Evolutionary conservation across 345 rosid genomes (phyloP), one percentile per base, ranked within the genome.

Genomic region (Fremontodendron californicum): DNA sequence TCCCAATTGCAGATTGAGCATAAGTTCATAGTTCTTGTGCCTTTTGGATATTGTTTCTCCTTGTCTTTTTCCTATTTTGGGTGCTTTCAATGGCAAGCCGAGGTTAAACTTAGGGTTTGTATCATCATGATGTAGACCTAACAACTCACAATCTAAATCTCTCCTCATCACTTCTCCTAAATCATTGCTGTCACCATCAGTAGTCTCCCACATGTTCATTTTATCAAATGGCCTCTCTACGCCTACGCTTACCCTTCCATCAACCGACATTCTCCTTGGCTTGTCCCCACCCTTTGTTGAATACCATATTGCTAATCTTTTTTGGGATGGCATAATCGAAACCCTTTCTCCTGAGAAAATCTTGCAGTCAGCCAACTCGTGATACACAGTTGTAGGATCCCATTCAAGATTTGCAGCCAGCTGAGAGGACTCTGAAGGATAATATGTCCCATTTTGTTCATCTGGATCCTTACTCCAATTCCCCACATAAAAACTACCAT

Each of bases 41-140:
- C 94, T 98, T 86, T 89, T 95, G 18, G 86, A 89, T 18, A 95
- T 95, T 0, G 99, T 90, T 69, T 93, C 97, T 23, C 99, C 99
- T 78, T 88, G 99, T 65, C 86, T 88, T 86, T 90, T 93, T 15
- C 88, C 90, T 6, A 79, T 57, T 77, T 73, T 91, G n/a, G 94
- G 97, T 6, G 89, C 80, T 81, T 81, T 90, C 85, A 95, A 83
- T 40, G 96, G 93, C 74, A 66, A 66, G 3, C 9, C 64, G 18
- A 73, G 77, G 73, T 78, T 70, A 9, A 76, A 77, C n/a, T 78
- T 82, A 6, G 80, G 78, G 27, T 77, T 67, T 5, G 81, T 84
- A 55, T 88, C 88, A 68, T 87, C 85, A 55, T 78, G 48, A 5
- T 82, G 80, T 43, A 87, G 57, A 74, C 84, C 85, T 80, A 88